These are phyloP conservation scores for Podospora appendiculata DNA, from an alignment of 495 filamentous ascomycete genomes.

Conservation along the genomic window DNA sequence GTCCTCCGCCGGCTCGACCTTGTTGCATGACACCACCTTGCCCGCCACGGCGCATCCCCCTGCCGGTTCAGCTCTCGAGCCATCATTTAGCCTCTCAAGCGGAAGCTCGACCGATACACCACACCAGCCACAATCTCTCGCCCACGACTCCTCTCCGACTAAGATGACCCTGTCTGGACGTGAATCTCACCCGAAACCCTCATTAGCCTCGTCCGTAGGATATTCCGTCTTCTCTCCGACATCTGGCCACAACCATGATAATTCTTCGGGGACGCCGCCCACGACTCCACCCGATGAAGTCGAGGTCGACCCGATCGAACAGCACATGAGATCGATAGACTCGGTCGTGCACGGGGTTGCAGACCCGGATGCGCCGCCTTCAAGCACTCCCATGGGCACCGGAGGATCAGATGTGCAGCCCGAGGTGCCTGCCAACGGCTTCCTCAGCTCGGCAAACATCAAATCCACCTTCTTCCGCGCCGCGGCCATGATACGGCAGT, in stretches of 20 bases:
- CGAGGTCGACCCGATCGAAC: neutral
- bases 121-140: no score
- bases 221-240: neutral
- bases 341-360: neutral
- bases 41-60: neutral
- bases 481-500: slow-evolving; percentile 36
- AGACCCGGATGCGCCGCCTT: no score
- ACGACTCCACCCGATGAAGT: neutral
- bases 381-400: neutral
- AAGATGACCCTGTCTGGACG: neutral
- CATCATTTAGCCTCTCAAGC: neutral
- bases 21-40: neutral
- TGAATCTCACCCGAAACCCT: no score
- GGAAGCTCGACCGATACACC: neutral
- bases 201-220: neutral
- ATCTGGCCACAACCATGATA: neutral
- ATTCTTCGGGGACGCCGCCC: neutral
- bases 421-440: slow-evolving; percentile 12
- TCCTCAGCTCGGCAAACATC: slow-evolving; percentile 25
- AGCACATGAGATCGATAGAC: neutral
- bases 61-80: neutral
- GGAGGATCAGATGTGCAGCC: neutral
- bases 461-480: slow-evolving; percentile 33
- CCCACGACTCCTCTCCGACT: neutral
- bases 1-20: neutral